Base-by-base conservation (phyloP, 73 alveolate genomes). In the Loxodes magnus region DNA sequence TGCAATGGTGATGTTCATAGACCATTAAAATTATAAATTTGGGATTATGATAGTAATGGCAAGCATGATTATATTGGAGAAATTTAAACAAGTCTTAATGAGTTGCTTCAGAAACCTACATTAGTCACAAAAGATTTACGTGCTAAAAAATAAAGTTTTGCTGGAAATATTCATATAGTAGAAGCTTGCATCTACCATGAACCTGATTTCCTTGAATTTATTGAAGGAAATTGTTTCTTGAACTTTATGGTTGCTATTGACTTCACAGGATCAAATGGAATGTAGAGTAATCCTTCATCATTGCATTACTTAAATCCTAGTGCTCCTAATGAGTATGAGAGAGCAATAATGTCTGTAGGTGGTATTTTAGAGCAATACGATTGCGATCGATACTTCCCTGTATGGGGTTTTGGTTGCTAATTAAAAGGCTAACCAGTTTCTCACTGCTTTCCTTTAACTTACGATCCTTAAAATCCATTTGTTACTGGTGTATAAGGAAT, bases 351-450 rank as follows among this genome's bases (percentile, higher is more conserved):
- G 34, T 41, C 67, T 22, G 95, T 87, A 3, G 94, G 95, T 6
- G 38, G 43, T 19, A 75, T 89, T 5, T 41, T 86, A 23, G 82
- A 75, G 51, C 67, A 43, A 30, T 89, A 89, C 67, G 98, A 84
- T 54, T 29, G 43, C 39, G 87, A 85, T 56, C 51, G 68, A 70
- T 19, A 25, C 35, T 78, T 85, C 39, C 95, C 98, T 20, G 74
- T 82, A 46, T 89, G 66, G 64, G 98, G 98, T n/a, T 89, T 89
- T 68, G 98, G 98, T n/a, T n/a, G n/a, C n/a, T n/a, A n/a, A n/a
- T n/a, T n/a, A n/a, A n/a, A n/a, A n/a, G n/a, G n/a, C n/a, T n/a
- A n/a, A n/a, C n/a, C n/a, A n/a, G n/a, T n/a, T n/a, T n/a, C n/a
- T 56, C 96, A 89, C 51, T 89, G 98, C 66, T 89, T 86, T 60